phyloP scores from a whole-genome alignment of 2,329 filamentous ascomycete species.

The Diaporthe sp. region DNA sequence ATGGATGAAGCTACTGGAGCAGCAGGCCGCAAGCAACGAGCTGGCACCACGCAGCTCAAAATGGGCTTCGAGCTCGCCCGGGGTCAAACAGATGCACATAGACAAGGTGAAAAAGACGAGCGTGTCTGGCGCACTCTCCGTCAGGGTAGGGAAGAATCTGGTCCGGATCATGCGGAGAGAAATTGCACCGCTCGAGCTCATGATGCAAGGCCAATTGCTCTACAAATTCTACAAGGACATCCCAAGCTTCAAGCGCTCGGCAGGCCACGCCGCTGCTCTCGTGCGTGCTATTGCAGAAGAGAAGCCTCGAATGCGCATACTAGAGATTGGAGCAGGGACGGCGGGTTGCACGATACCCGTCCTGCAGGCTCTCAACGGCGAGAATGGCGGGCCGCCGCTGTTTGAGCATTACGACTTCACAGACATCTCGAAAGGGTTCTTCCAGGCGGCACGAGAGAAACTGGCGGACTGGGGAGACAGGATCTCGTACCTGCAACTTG shows the following conservation, averaged over 20 bases:
- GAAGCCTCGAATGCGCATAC: slow-evolving; percentile 5
- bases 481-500: slow-evolving; percentile 32
- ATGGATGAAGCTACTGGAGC: slow-evolving; percentile 9
- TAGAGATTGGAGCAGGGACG: slow-evolving; percentile 22
- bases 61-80: not conserved
- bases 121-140: slow-evolving; percentile 48
- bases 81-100: not conserved
- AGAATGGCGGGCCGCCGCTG: not conserved
- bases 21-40: not conserved
- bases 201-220: slow-evolving; percentile 52
- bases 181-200: slow-evolving; percentile 51
- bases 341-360: not conserved
- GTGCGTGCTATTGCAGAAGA: not conserved
- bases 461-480: not conserved
- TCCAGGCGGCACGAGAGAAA: not conserved
- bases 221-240: slow-evolving; percentile 47
- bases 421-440: not conserved
- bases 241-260: slow-evolving; percentile 44
- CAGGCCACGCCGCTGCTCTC: not conserved
- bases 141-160: slow-evolving; percentile 49
- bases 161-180: slow-evolving; percentile 51
- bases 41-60: slow-evolving; percentile 4
- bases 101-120: slow-evolving; percentile 41
- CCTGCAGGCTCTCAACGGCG: not conserved
- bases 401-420: slow-evolving; percentile 30